phyloP scores from a whole-genome alignment of 805 yeast species.

The Dipodascopsis uninucleata region DNA sequence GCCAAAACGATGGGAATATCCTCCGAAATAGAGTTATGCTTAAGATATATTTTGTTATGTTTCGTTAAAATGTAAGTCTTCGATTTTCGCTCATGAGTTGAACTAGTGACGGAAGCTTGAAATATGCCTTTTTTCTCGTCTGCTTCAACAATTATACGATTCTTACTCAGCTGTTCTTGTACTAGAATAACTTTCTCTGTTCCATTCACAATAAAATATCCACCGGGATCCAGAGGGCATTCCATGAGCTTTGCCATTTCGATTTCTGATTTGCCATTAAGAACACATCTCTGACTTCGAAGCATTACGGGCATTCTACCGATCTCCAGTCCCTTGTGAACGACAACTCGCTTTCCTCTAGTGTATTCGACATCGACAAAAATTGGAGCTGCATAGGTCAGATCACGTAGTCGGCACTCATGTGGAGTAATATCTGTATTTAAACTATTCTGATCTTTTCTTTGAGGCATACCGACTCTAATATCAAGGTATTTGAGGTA shows the following conservation, averaged over 20 bases:
- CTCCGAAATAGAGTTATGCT: slow-evolving; percentile 92
- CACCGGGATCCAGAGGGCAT: slow-evolving; percentile 98
- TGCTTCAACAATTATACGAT: slow-evolving; percentile 96
- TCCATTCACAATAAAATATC: slow-evolving; percentile 95
- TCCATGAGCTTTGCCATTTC: slow-evolving; percentile 88
- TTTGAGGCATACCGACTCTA: slow-evolving; percentile 64
- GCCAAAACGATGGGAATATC: slow-evolving; percentile 93
- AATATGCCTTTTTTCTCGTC: slow-evolving; percentile 92
- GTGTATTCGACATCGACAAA: slow-evolving; percentile 98
- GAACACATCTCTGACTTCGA: slow-evolving; percentile 84
- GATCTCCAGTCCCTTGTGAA: slow-evolving; percentile 85
- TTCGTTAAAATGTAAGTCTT: slow-evolving; percentile 94
- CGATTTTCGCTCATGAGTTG: slow-evolving; percentile 97
- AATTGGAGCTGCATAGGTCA: slow-evolving; percentile 93
- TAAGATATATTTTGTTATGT: slow-evolving; percentile 80
- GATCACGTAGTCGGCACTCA: slow-evolving; percentile 92
- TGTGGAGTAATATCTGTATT: slow-evolving; percentile 57
- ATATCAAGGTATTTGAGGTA: slow-evolving; percentile 90
- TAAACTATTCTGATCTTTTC: slow-evolving; percentile 38
- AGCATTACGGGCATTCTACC: slow-evolving; percentile 99
- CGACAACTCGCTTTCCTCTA: slow-evolving; percentile 85
- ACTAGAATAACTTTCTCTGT: slow-evolving; percentile 95
- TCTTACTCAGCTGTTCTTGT: slow-evolving; percentile 94
- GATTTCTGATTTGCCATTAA: slow-evolving; percentile 70
- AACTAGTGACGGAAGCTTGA: slow-evolving; percentile 96